These are phyloP conservation scores for Aspergillus cristatus DNA, from an alignment of 495 filamentous ascomycete species.

Conservation along the genomic window DNA sequence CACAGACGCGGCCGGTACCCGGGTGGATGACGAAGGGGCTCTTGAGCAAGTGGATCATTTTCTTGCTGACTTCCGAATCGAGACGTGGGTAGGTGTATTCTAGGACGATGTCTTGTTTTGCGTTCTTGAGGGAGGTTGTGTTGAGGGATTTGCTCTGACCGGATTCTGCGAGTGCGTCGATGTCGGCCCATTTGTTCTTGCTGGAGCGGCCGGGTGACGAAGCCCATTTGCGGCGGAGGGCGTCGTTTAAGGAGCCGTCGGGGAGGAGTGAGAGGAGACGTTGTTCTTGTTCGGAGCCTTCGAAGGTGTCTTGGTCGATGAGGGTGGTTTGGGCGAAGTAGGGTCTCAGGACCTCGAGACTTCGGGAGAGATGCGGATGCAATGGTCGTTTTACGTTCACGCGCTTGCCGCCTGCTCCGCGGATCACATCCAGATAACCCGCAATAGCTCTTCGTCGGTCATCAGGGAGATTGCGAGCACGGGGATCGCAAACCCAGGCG, in stretches of 20 bases:
- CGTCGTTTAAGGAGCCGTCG: conserved; percentile 60
- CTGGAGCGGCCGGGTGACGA: conserved; percentile 67
- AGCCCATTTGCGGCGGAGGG: conserved; percentile 83
- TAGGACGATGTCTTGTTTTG: conserved; percentile 87
- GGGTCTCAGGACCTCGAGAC: conserved; percentile 67
- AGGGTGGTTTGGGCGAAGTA: conserved; percentile 79
- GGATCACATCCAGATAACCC: conserved; percentile 77
- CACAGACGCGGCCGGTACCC: conserved; percentile 86
- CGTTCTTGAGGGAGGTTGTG: conserved; percentile 60
- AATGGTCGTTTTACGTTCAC: conserved; percentile 79
- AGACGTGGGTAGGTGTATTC: conserved; percentile 98
- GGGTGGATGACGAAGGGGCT: conserved; percentile 94
- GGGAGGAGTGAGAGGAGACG: conserved; percentile 71
- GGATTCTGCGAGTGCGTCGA: conserved; percentile 71
- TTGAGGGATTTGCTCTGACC: conserved; percentile 58
- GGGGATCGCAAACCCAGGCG: conserved; percentile 96
- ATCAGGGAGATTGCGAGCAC: conserved; percentile 75
- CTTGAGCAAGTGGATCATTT: conserved; percentile 95
- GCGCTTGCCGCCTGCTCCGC: conserved; percentile 78
- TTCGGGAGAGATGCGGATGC: conserved; percentile 83
- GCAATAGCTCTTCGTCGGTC: conserved; percentile 72
- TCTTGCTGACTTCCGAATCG: conserved; percentile 93
- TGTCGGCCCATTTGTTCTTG: conserved; percentile 82
- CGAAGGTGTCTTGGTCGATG: conserved; percentile 78
- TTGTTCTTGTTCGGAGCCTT: conserved; percentile 52